These are phyloP conservation scores for Sporobolomyces roseus DNA, from an alignment of 768 basidiomycete species.

Conservation along the genomic window DNA sequence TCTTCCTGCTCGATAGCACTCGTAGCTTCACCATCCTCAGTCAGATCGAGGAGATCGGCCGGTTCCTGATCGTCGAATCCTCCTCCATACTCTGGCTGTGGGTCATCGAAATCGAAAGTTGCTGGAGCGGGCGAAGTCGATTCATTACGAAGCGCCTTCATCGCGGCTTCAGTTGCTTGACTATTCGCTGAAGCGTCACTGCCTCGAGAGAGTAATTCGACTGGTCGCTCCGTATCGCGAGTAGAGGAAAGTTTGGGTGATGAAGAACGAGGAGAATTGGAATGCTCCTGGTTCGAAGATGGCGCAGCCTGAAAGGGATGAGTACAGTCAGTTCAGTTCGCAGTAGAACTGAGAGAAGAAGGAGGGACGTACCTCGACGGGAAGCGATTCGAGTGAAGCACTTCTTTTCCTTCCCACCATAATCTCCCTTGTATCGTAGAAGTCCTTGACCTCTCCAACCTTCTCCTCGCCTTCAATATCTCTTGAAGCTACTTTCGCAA, in stretches of 20 bases:
- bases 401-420: too few relatives aligned
- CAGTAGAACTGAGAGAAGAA: too few relatives aligned
- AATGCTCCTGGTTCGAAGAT: too few relatives aligned
- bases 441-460: too few relatives aligned
- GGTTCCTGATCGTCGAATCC: neutral
- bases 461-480: too few relatives aligned
- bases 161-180: neutral
- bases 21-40: neutral
- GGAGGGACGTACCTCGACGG: too few relatives aligned
- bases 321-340: too few relatives aligned
- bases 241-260: neutral
- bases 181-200: neutral
- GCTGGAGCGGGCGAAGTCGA: neutral
- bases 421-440: too few relatives aligned
- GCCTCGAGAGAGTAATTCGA: neutral
- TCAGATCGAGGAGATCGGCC: neutral
- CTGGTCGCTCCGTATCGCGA: neutral
- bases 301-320: too few relatives aligned
- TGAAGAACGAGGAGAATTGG: too few relatives aligned
- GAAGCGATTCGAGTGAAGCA: too few relatives aligned
- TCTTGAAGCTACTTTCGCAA: too few relatives aligned
- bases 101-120: slow-evolving; percentile 1
- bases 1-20: neutral
- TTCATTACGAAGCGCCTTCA: neutral
- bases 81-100: neutral